A percentile compares a stretch with the other conserved stretches of the same genome.
phyloP scores from a whole-genome alignment of 1,284 basidiomycete species.

The Fomitiporia mediterranea region DNA sequence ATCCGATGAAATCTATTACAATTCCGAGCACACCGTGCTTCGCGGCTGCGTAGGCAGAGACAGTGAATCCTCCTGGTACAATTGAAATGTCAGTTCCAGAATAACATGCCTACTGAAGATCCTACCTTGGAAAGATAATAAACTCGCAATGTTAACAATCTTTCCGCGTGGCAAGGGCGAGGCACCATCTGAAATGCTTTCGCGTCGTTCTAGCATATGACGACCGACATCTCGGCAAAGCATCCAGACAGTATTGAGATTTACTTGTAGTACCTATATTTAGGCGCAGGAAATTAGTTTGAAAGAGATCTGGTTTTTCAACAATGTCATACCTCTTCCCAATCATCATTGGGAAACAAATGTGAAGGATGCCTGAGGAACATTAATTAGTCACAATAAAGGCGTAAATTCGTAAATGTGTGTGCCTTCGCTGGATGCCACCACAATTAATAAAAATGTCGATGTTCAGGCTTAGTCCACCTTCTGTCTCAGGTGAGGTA shows the following conservation, averaged over 20 bases:
- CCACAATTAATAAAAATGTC: constrained; percentile 93
- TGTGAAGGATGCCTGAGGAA: constrained; percentile 13
- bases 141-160: constrained; percentile 36
- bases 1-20: neutral
- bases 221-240: constrained; percentile 32
- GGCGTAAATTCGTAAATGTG: constrained; percentile 60
- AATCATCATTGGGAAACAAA: constrained; percentile 61
- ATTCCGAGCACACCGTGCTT: constrained; percentile 75
- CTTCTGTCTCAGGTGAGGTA: constrained; percentile 51
- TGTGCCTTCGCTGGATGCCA: constrained; percentile 86
- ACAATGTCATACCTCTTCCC: constrained; percentile 18
- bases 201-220: constrained; percentile 35
- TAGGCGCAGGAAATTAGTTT: neutral
- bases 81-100: neutral
- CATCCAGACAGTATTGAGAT: constrained; percentile 34
- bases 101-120: constrained; percentile 23
- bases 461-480: constrained; percentile 40
- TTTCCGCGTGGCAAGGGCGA: constrained; percentile 29
- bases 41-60: constrained; percentile 90
- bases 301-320: neutral
- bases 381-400: too few relatives aligned
- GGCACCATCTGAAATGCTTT: constrained; percentile 31
- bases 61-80: constrained; percentile 56
- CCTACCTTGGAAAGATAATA: constrained; percentile 40
- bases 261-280: constrained; percentile 30